phyloP scores from a whole-genome alignment of 805 yeast genomes.

The Saturnispora silvae region DNA sequence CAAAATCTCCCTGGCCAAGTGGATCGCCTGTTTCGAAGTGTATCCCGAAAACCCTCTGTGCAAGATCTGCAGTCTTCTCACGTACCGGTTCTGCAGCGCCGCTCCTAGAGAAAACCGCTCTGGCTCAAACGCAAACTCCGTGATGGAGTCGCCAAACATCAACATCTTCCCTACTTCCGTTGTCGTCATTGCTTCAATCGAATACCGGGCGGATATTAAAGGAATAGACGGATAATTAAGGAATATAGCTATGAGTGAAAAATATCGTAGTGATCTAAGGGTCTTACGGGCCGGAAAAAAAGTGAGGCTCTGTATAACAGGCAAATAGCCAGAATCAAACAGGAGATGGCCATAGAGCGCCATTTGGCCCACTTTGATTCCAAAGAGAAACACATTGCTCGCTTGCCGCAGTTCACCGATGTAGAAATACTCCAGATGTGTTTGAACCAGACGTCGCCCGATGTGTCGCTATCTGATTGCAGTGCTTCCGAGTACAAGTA shows the following conservation, averaged over 20 bases:
- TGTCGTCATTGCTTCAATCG: conserved; percentile 1
- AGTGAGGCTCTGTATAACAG: too few species aligned
- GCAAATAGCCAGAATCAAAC: too few species aligned
- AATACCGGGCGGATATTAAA: too few species aligned
- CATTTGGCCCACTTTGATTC: too few species aligned
- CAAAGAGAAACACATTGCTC: conserved; percentile 1
- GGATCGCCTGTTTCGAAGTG: conserved; percentile 49
- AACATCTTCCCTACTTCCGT: conserved; percentile 17
- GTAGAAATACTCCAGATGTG: background rate
- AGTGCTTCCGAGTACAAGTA: conserved; percentile 10
- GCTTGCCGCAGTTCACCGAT: conserved; percentile 5
- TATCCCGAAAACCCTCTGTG: conserved; percentile 75
- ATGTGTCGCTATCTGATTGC: background rate
- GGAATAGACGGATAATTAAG: too few species aligned
- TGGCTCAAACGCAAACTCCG: conserved; percentile 23
- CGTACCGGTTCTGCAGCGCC: conserved; percentile 30
- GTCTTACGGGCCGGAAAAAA: too few species aligned
- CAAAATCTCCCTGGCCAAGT: conserved; percentile 41
- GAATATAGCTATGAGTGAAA: too few species aligned
- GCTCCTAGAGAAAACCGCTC: conserved; percentile 24
- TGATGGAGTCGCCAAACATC: conserved; percentile 30
- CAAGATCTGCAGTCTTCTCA: conserved; percentile 55
- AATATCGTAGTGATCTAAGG: too few species aligned
- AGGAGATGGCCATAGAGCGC: too few species aligned
- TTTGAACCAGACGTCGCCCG: background rate